phyloP scores from a whole-genome alignment of 495 filamentous ascomycete species.

The Durotheca rogersii region DNA sequence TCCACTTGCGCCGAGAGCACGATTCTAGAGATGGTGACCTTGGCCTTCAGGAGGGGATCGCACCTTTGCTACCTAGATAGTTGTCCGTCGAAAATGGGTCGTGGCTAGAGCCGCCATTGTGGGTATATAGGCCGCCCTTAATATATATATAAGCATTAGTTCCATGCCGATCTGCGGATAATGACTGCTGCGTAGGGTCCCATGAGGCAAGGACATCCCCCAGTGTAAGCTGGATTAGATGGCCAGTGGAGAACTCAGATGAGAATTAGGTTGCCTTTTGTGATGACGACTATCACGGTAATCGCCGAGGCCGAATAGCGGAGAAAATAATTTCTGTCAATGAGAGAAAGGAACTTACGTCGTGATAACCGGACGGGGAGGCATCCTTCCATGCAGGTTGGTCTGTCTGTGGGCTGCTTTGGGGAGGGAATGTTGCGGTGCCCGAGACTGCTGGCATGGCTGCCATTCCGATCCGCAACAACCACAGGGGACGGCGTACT shows the following conservation, averaged over 20 bases:
- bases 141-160: conserved; percentile 16
- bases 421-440: conserved; percentile 51
- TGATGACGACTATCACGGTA: not conserved
- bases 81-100: conserved; percentile 21
- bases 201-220: conserved; percentile 1
- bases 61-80: conserved; percentile 26
- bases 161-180: conserved; percentile 26
- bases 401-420: conserved; percentile 53
- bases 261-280: no score
- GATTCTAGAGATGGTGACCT: not conserved
- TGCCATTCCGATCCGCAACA: conserved; percentile 45
- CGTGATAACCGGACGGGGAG: conserved; percentile 37
- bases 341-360: conserved; percentile 35
- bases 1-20: not conserved
- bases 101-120: conserved; percentile 39
- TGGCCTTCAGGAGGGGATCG: not conserved
- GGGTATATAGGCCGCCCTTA: conserved; percentile 20
- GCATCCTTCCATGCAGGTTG: conserved; percentile 54
- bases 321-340: conserved; percentile 1
- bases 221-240: conserved; percentile 4
- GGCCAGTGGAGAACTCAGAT: not conserved
- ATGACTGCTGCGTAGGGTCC: conserved; percentile 23
- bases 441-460: conserved; percentile 52
- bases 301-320: conserved; percentile 13
- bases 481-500: conserved; percentile 26